Base-by-base conservation (phyloP, 805 yeast genomes). In the Hanseniaspora lachancei region DNA sequence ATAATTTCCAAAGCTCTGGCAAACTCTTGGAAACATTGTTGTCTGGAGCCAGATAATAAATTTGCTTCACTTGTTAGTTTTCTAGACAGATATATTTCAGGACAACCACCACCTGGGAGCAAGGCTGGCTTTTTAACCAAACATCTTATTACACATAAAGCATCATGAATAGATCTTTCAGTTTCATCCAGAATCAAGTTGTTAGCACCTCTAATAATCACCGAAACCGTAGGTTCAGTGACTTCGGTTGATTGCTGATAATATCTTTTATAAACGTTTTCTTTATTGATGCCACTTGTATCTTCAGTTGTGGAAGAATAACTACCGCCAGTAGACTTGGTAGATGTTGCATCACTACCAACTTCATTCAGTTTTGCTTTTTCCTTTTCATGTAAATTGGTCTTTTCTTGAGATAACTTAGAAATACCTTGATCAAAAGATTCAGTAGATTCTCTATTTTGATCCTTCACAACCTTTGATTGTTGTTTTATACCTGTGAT, bases 51-150 rank as follows among this genome's bases (percentile, higher is more conserved):
- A 20, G 86, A 78, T 61, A 84, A 74, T 54, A 78, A 72, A 60
- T 81, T 76, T 34, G 95, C 77, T 68, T 88, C 95, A 62, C 79
- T 81, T 62, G 78, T 73, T 61, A 89, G 72, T 15, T 78, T 78
- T 60, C 91, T 79, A 12, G 96, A 80, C 8, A 87, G 82, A 73
- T 89, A 96, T 61, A 89, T 81, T 71, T 89, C 97, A 47, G 97
- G 95, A 6, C 98, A 97, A 64, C 97, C 98, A 60, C 98, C 99
- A 63, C 99, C 99, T 15, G 97, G 96, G 72, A 93, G 89, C 66
- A 85, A 68, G 35, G 95, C 95, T 65, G 79, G 84, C 68, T 86
- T 88, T 66, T 88, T 87, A 29, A 89, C 95, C 56, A 88, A 74
- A 71, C 96, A 88, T 66, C 95, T 79, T 57, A 89, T 77, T 27